Base-by-base conservation (phyloP, 148 eudicot genomes). In the Chenopodium album region DNA sequence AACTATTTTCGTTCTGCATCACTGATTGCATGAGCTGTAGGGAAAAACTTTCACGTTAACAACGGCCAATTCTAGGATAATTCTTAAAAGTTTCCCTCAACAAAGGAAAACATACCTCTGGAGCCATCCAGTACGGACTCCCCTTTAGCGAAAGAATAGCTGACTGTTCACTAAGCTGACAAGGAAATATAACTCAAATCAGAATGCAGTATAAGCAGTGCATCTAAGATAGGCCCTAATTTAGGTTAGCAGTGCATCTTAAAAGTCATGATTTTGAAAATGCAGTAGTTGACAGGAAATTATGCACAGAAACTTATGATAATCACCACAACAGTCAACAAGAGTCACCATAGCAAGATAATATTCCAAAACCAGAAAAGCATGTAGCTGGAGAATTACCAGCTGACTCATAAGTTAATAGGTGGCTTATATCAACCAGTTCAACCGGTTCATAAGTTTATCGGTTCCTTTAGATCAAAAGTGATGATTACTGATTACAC, bases 41-140 rank as follows among this genome's bases (percentile, higher is more conserved):
- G 48, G 76, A 52, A 67, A 14, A 78, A 75, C 4, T 64, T 73
- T 14, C 72, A 56, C 52, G 68, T 88, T 84, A 86, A 81, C 41
- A 73, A 41, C 73, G 73, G 75, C 56, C 29, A 13, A 73, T 47
- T 48, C 4, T 4, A 44, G 37, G 46, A 73, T 19, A 31, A 34
- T 60, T 19, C 48, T 22, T 19, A 41, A 59, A 71, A 73, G 19
- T 63, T 56, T 56, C 23, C 17, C 1, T 10, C 17, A 22, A 74
- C 67, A 46, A 52, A 65, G 28, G 41, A 83, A 74, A 31, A 56
- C 72, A 65, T 87, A 95, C 99, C 97, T 95, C 99, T 48, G 99
- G 99, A 79, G 99, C 99, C 98, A 95, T 89, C 99, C 99, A 95
- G 87, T 94, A 91, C 26, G 99, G 98, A 79, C 95, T 95, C 19